A percentile compares a stretch with the other conserved stretches of the same genome.
phyloP scores from a whole-genome alignment of 176 grass and related monocot species.

The Panicum miliaceum region DNA sequence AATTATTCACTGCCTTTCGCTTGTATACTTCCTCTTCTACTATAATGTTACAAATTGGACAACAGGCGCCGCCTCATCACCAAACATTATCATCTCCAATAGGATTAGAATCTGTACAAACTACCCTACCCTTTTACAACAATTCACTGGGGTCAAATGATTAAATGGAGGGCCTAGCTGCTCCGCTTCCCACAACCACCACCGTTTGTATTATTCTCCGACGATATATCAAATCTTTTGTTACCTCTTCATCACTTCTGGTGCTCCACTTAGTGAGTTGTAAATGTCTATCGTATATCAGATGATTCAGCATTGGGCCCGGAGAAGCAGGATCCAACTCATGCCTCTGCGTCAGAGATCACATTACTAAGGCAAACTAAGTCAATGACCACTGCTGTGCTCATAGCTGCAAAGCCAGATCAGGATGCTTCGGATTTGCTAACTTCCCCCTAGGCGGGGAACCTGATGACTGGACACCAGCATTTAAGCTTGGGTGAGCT shows the following conservation, averaged over 20 bases:
- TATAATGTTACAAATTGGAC: slow-evolving; percentile 57
- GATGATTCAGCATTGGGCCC: slow-evolving; percentile 19
- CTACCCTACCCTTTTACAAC: slow-evolving; percentile 66
- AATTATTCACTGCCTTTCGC: slow-evolving; percentile 45
- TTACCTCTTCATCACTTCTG: background rate
- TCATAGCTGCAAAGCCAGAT: slow-evolving; percentile 72
- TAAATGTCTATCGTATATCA: background rate
- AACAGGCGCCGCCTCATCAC: slow-evolving; percentile 41
- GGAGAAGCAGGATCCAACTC: slow-evolving; percentile 26
- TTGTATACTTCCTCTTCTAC: slow-evolving; percentile 51
- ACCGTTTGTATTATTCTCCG: slow-evolving; percentile 3
- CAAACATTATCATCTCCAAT: slow-evolving; percentile 48
- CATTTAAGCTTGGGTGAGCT: slow-evolving; percentile 46
- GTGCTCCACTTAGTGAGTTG: background rate
- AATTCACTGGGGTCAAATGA: slow-evolving; percentile 49
- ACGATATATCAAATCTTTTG: slow-evolving; percentile 1
- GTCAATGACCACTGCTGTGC: slow-evolving; percentile 35
- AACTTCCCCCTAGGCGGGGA: slow-evolving; percentile 46
- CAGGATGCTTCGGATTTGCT: slow-evolving; percentile 56
- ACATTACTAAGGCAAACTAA: slow-evolving; percentile 34
- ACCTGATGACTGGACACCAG: slow-evolving; percentile 35
- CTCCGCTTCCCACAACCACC: background rate
- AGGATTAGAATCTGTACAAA: slow-evolving; percentile 65
- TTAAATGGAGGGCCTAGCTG: slow-evolving; percentile 36
- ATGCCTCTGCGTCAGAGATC: slow-evolving; percentile 18